Evolutionary conservation across 306 rosid species (phyloP), one percentile per base, ranked within the genome.

Genomic region (Cyamopsis tetragonoloba): DNA sequence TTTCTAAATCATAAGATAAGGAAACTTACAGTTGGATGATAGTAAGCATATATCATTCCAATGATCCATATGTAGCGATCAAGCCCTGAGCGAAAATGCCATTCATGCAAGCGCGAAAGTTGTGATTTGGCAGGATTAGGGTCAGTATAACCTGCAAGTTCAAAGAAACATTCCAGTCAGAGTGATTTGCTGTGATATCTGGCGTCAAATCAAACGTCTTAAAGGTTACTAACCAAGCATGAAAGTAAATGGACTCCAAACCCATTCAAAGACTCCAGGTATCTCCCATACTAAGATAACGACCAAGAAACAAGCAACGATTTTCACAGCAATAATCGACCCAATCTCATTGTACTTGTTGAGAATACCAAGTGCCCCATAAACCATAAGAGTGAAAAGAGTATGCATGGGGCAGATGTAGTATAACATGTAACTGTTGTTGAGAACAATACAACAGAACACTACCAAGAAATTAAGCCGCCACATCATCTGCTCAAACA

Each of bases 331-430:
- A 57, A 93, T 88, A 82, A 93, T 91, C 0, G 84, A 74, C 41
- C 86, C 93, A 61, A 57, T 73, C 83, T 93, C 97, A 49, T 93
- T 93, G 78, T 93, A 78, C 77, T 93, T 90, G 92, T 80, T 77
- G 79, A 90, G 9, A 73, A 85, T 85, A 62, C 89, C 95, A 49
- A 93, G 90, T 13, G 87, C 87, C 58, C 95, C 99, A 39, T 88
- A 93, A 60, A 93, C 97, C 92, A 85, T 85, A 15, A 93, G 95
- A 69, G 99, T 90, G 86, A 90, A 88, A 39, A 93, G 91, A 27
- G 99, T 93, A 81, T 93, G 99, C 97, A 93, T 90, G 15, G 99
- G 99, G 75, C 99, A 93, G 72, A 93, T 90, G 85, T 93, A 93
- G 87, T 90, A 93, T 14, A 93, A 78, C 88, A 80, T 87, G 77